phyloP scores from a whole-genome alignment of 345 rosid species.

The Citrus australasica region DNA sequence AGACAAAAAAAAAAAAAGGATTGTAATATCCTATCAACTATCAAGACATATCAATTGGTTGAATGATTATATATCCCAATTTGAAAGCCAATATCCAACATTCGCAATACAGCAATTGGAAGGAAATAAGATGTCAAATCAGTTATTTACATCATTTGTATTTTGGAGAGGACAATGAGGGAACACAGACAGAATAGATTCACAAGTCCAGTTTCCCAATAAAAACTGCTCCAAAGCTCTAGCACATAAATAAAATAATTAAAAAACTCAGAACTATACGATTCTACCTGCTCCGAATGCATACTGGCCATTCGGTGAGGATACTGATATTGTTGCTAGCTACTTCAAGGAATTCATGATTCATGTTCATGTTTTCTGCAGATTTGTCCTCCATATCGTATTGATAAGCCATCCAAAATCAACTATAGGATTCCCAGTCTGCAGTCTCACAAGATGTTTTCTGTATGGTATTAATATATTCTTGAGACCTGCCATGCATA shows the following conservation, averaged over 20 bases:
- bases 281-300: slow-evolving; percentile 3
- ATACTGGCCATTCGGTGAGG: not conserved
- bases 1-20: not conserved
- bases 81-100: not conserved
- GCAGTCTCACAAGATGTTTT: slow-evolving; percentile 61
- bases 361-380: slow-evolving; percentile 46
- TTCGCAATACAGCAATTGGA: not conserved
- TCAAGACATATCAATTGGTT: not conserved
- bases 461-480: slow-evolving; percentile 81
- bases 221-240: not conserved
- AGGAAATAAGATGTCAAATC: not conserved
- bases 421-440: slow-evolving; percentile 44
- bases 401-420: slow-evolving; percentile 68
- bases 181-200: not conserved
- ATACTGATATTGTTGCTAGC: not conserved
- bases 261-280: not conserved
- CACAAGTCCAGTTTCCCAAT: not conserved
- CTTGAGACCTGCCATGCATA: slow-evolving; percentile 56
- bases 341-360: not conserved
- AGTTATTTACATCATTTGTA: slow-evolving; percentile 16
- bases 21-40: not conserved
- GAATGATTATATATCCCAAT: not conserved
- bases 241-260: not conserved
- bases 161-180: not conserved
- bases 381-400: slow-evolving; percentile 50